Percentiles rank a stretch among this genome's conserved stretches.
phyloP scores from a whole-genome alignment of 306 rosid species.

The Cucumis sativus region DNA sequence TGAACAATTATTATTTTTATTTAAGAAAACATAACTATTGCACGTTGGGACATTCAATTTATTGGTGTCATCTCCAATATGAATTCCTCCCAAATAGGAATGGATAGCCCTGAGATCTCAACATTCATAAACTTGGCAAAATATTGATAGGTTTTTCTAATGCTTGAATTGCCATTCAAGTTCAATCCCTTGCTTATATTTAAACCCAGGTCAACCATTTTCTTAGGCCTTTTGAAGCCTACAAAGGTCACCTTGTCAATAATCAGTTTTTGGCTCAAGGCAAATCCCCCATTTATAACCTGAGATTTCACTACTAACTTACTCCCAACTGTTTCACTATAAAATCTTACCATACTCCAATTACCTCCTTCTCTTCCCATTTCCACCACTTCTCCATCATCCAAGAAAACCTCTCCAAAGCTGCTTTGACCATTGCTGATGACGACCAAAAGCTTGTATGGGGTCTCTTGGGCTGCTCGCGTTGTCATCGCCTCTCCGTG shows the following conservation, averaged over 20 bases:
- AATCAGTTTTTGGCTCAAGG: conserved; percentile 43
- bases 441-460: conserved; percentile 56
- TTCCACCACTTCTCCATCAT: conserved; percentile 55
- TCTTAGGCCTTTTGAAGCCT: conserved; percentile 36
- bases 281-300: conserved; percentile 46
- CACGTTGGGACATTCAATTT: background rate
- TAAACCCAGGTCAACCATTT: conserved; percentile 10
- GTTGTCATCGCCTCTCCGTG: conserved; percentile 67
- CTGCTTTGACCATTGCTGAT: conserved; percentile 19
- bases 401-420: conserved; percentile 64
- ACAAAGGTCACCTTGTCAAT: conserved; percentile 44
- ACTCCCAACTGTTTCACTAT: conserved; percentile 6
- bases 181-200: conserved; percentile 15
- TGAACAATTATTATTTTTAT: background rate
- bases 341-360: conserved; percentile 54
- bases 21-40: background rate
- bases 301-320: conserved; percentile 27
- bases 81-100: conserved; percentile 56
- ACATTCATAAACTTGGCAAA: conserved; percentile 22
- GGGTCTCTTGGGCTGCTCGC: conserved; percentile 31
- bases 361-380: conserved; percentile 34
- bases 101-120: conserved; percentile 32
- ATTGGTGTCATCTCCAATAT: conserved; percentile 17
- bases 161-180: conserved; percentile 10
- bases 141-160: conserved; percentile 13